A percentile compares a stretch with the other conserved stretches of the same genome.
phyloP scores from a whole-genome alignment of 495 filamentous ascomycete species.

The Geopyxis carbonaria region DNA sequence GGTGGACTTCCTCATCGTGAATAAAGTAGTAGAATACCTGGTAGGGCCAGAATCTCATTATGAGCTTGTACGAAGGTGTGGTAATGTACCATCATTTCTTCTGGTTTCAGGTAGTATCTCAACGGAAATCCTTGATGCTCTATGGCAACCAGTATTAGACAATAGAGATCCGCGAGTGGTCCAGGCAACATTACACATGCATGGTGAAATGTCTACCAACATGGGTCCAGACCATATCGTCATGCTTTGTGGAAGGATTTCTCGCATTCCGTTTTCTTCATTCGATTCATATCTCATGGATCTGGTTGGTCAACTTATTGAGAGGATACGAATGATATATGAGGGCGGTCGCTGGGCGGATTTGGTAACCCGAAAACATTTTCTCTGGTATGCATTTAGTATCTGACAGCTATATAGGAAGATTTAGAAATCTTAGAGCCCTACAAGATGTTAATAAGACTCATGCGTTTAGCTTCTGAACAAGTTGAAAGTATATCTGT shows the following conservation, averaged over 20 bases:
- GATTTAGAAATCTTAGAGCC: conserved; percentile 6
- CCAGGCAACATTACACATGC: conserved; percentile 60
- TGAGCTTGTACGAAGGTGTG: conserved; percentile 63
- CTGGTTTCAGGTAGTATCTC: conserved; percentile 64
- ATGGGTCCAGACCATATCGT: conserved; percentile 39
- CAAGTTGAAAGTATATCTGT: conserved; percentile 22
- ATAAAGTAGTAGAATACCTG: conserved; percentile 63
- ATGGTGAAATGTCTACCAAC: conserved; percentile 45
- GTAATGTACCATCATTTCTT: conserved; percentile 75
- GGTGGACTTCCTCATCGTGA: conserved; percentile 44
- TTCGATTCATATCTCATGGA: conserved; percentile 20
- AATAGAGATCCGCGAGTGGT: conserved; percentile 75
- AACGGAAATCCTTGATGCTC: conserved; percentile 50
- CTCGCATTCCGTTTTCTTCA: conserved; percentile 46
- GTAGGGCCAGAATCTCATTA: conserved; percentile 84
- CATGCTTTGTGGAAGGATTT: conserved; percentile 59
- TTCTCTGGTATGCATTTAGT: neutral
- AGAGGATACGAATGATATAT: conserved; percentile 13
- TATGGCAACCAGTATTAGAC: conserved; percentile 70
- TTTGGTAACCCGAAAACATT: neutral
- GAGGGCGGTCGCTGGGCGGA: conserved; percentile 14
- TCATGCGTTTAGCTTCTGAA: conserved; percentile 24
- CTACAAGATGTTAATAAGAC: conserved; percentile 21
- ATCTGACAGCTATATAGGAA: neutral
- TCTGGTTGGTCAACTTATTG: conserved; percentile 17